Evolutionary conservation across 768 basidiomycete genomes (phyloP).

Genomic region (Pleurotus salmoneostramineus): DNA sequence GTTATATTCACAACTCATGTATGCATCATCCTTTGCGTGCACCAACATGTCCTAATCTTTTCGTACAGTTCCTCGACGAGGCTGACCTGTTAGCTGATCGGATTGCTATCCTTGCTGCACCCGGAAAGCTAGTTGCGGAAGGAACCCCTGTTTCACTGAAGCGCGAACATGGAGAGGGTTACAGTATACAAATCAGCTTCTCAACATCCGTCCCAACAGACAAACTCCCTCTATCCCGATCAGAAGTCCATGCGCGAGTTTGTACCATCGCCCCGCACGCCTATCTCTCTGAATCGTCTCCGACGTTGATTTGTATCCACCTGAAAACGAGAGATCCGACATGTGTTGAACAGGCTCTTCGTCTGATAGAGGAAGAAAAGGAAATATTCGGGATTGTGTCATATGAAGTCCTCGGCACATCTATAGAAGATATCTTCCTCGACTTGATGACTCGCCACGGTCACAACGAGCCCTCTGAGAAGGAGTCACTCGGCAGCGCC

Average conservation of each 20-base stretch:
- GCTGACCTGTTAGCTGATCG: constrained; percentile 75
- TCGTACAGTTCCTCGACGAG: constrained; percentile 64
- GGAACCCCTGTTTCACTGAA: constrained; percentile 77
- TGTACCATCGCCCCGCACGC: constrained; percentile 41
- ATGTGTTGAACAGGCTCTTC: constrained; percentile 52
- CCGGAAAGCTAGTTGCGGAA: constrained; percentile 70
- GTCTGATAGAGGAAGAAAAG: constrained; percentile 45
- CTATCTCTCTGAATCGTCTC: constrained; percentile 37
- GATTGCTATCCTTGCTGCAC: constrained; percentile 71
- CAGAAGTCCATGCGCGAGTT: constrained; percentile 37
- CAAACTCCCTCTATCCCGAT: constrained; percentile 19
- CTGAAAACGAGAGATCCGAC: constrained; percentile 57
- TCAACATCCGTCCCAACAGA: constrained; percentile 19
- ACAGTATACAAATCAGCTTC: constrained; percentile 57
- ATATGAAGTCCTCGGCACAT: constrained; percentile 68
- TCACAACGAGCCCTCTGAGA: constrained; percentile 8
- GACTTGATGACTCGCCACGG: constrained; percentile 55
- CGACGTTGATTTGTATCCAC: constrained; percentile 46
- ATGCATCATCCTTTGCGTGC: constrained; percentile 17
- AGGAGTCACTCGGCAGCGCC: constrained; percentile 12
- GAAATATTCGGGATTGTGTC: constrained; percentile 34
- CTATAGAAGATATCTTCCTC: constrained; percentile 82
- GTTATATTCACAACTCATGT: constrained; percentile 82
- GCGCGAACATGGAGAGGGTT: constrained; percentile 66
- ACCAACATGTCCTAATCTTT: not conserved